A percentile compares a stretch with the other conserved stretches of the same genome.
Evolutionary conservation across 2,329 filamentous ascomycete species (phyloP).

Genomic region (Aspergillus neotritici): DNA sequence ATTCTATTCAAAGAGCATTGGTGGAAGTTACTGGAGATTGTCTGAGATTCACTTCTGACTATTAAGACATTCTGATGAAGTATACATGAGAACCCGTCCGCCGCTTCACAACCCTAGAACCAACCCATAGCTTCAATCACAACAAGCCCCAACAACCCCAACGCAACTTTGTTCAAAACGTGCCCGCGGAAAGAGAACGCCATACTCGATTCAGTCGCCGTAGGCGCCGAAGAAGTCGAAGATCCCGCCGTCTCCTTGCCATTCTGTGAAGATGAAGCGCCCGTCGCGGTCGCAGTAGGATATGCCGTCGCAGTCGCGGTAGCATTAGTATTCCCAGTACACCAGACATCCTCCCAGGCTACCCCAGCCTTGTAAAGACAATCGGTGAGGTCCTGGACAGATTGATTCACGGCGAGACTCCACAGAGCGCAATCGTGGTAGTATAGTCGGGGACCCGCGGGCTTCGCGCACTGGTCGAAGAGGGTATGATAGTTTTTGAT

Average conservation of each 20-base stretch:
- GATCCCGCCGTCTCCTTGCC: conserved; percentile 1
- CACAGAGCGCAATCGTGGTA: conserved; percentile 21
- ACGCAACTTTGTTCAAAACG: not conserved
- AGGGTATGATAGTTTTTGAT: conserved; percentile 12
- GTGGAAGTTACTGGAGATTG: no score
- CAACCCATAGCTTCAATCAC: not conserved
- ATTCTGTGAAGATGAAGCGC: not conserved
- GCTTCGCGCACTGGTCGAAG: conserved; percentile 17
- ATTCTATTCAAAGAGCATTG: no score
- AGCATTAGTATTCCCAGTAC: conserved; percentile 14
- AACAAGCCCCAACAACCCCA: not conserved
- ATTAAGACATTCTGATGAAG: not conserved
- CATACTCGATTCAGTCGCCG: not conserved
- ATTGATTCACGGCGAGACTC: conserved; percentile 17
- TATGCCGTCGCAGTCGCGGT: conserved; percentile 16
- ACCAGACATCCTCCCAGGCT: conserved; percentile 23
- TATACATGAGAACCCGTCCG: not conserved
- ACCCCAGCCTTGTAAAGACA: conserved; percentile 22
- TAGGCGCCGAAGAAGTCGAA: not conserved
- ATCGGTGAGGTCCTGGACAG: conserved; percentile 19
- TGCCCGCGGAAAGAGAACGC: not conserved
- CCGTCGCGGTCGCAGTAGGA: conserved; percentile 10
- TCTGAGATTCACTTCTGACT: no score
- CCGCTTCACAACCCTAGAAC: not conserved
- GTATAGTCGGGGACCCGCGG: conserved; percentile 15